These are phyloP conservation scores for Alternaria arborescens DNA, from an alignment of 2,329 filamentous ascomycete genomes.

Conservation along the genomic window DNA sequence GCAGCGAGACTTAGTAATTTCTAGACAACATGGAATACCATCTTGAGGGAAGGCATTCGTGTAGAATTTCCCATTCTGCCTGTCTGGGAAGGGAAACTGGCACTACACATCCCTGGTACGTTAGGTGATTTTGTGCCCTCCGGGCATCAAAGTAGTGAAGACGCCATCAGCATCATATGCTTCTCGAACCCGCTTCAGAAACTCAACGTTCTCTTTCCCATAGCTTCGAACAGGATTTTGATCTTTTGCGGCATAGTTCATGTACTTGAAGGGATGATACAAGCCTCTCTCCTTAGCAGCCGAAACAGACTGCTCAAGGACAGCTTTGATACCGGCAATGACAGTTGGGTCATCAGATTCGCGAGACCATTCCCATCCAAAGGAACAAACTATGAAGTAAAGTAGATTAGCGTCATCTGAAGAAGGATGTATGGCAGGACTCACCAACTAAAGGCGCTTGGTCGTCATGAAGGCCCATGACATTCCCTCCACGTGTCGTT, in stretches of 20 bases:
- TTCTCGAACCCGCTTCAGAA: conserved; percentile 38
- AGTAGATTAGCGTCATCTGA: not conserved
- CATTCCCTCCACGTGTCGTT: not conserved
- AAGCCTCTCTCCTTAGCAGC: conserved; percentile 13
- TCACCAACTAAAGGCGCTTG: not conserved
- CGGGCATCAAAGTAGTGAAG: conserved; percentile 44
- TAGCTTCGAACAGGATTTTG: conserved; percentile 54
- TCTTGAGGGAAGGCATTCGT: not conserved
- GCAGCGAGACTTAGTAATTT: not conserved
- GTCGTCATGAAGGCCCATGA: not conserved
- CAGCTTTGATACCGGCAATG: not conserved
- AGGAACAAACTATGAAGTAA: not conserved
- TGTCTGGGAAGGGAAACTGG: not conserved
- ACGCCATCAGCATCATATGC: conserved; percentile 51
- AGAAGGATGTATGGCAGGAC: not conserved
- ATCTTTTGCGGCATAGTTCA: conserved; percentile 57
- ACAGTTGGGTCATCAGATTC: not conserved
- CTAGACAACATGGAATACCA: not conserved
- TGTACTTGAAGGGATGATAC: conserved; percentile 49
- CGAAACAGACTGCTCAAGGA: not conserved
- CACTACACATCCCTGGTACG: not conserved
- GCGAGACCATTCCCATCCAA: conserved; percentile 6
- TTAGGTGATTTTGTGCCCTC: not conserved
- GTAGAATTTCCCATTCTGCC: not conserved
- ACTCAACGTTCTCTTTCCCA: conserved; percentile 44